Evolutionary conservation across 1,284 basidiomycete genomes (phyloP).

Genomic region (Leccinum subatratum): DNA sequence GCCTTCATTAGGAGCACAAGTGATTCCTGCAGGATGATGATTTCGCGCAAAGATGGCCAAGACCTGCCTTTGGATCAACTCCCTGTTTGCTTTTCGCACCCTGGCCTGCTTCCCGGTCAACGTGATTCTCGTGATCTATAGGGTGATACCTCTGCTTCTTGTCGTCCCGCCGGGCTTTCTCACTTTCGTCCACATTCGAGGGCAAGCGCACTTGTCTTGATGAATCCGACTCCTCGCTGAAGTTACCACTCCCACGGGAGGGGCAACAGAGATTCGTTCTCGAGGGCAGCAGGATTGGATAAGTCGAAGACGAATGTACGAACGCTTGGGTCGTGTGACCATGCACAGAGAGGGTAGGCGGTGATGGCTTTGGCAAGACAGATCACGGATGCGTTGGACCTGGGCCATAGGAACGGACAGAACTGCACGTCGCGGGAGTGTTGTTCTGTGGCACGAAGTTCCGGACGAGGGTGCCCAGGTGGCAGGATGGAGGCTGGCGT

Average conservation of each 20-base stretch:
- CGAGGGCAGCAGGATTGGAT: constrained; percentile 23
- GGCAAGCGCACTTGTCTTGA: constrained; percentile 5
- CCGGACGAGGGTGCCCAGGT: constrained; percentile 19
- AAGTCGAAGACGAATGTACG: constrained; percentile 10
- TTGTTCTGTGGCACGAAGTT: constrained; percentile 2
- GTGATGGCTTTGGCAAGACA: constrained; percentile 10
- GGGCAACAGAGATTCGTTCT: constrained; percentile 35
- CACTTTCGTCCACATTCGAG: constrained; percentile 13
- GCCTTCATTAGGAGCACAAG: constrained; percentile 8
- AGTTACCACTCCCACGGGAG: constrained; percentile 22
- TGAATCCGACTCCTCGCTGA: constrained; percentile 19
- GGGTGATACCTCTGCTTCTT: constrained; percentile 8
- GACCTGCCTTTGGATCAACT: constrained; percentile 23
- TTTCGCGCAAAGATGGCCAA: constrained; percentile 21
- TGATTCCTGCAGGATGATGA: constrained; percentile 4
- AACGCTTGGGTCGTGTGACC: constrained; percentile 11
- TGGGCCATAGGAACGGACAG: constrained; percentile 21
- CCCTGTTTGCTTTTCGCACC: constrained; percentile 1
- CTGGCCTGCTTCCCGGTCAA: constrained; percentile 20
- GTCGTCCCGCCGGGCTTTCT: constrained; percentile 12
- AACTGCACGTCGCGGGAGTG: constrained; percentile 13
- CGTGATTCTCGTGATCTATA: constrained; percentile 8
- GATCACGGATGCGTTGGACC: constrained; percentile 14
- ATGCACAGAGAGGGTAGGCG: constrained; percentile 24
- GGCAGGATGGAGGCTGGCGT: constrained; percentile 10